These are phyloP conservation scores for Suillus ampliporus DNA, from an alignment of 768 basidiomycete species.

Conservation along the genomic window DNA sequence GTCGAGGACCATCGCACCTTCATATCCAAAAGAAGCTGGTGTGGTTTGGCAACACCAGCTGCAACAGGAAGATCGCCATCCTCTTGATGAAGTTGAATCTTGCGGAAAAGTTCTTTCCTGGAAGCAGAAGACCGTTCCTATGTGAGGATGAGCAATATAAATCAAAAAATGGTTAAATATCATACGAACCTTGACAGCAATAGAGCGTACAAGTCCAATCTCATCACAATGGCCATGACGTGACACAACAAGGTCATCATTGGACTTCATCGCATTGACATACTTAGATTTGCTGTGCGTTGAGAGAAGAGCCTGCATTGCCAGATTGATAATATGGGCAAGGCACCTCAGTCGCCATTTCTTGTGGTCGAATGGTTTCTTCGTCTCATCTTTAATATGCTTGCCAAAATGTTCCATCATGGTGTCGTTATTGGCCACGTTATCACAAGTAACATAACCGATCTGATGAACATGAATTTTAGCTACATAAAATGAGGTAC, in stretches of 20 bases:
- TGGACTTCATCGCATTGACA: conserved; percentile 27
- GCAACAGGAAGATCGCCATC: background rate
- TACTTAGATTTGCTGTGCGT: conserved; percentile 30
- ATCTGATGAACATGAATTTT: conserved; percentile 26
- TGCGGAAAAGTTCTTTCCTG: background rate
- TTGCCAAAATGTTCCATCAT: conserved; percentile 37
- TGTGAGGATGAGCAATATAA: background rate
- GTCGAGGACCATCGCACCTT: background rate
- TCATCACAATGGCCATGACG: background rate
- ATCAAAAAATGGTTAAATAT: background rate
- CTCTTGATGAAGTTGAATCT: background rate
- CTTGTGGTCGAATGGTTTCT: background rate
- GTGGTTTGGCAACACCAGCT: background rate
- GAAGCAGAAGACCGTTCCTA: background rate
- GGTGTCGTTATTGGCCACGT: conserved; percentile 42
- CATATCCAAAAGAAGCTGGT: background rate
- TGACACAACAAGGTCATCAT: conserved; percentile 5
- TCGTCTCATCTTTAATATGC: background rate
- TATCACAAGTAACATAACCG: conserved; percentile 43
- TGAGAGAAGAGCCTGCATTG: conserved; percentile 33
- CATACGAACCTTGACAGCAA: background rate
- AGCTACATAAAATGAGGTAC: too few relatives aligned
- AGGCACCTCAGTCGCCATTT: conserved; percentile 28
- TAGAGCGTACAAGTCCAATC: background rate
- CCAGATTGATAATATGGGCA: conserved; percentile 41